Conservation (phyloP, 768 basidiomycete species). For the Udeniomyces megalosporus region DNA sequence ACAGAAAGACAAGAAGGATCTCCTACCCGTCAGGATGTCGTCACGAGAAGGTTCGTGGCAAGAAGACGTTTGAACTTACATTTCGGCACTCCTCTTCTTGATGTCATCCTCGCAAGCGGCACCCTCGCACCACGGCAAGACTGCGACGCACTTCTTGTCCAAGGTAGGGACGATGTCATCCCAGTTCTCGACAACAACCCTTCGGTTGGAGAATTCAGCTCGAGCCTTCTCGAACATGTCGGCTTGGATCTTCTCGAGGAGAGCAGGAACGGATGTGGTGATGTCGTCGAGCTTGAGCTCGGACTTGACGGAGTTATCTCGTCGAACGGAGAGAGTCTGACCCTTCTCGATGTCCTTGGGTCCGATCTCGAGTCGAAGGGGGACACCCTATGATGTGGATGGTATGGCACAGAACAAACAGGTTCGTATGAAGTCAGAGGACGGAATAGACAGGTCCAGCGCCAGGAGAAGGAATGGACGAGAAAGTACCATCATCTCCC, state of each 20-base stretch:
- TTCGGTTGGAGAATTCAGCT: conserved; percentile 48
- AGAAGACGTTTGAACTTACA: conserved; percentile 38
- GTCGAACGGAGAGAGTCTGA: conserved; percentile 68
- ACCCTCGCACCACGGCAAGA: conserved; percentile 90
- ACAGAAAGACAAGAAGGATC: not conserved
- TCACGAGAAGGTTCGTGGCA: too few species aligned
- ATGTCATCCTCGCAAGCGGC: conserved; percentile 93
- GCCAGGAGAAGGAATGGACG: not conserved
- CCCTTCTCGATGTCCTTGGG: conserved; percentile 64
- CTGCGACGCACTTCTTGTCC: conserved; percentile 70
- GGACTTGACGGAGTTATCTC: conserved; percentile 51
- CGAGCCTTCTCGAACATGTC: conserved; percentile 76
- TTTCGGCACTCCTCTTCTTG: conserved; percentile 76
- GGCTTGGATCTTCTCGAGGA: conserved; percentile 71
- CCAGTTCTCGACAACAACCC: conserved; percentile 69
- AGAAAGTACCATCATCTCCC: conserved; percentile 76
- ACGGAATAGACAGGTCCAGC: not conserved
- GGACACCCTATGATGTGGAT: conserved; percentile 53
- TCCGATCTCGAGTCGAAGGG: conserved; percentile 90
- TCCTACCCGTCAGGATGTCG: too few species aligned
- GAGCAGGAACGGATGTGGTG: conserved; percentile 37
- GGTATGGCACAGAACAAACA: not conserved
- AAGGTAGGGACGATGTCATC: conserved; percentile 81
- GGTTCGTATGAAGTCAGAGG: not conserved
- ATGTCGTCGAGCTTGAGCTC: conserved; percentile 41